These are phyloP conservation scores for Colletotrichum simmondsii DNA, from an alignment of 2,329 filamentous ascomycete species.

Conservation along the genomic window DNA sequence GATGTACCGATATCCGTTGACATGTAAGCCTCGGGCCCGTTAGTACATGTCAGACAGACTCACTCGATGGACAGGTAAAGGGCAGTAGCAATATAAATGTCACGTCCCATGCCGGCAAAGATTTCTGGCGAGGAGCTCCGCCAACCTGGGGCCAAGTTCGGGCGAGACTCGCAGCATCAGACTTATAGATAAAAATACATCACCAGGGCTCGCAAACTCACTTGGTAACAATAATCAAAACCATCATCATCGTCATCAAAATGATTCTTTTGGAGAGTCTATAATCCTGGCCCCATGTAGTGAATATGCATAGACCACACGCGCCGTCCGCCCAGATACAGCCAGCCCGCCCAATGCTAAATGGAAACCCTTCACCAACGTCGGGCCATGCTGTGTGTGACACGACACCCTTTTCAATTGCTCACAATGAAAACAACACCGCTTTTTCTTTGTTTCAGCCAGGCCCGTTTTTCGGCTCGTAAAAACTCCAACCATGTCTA, in stretches of 20 bases:
- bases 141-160: no score
- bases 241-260: background rate
- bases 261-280: constrained; percentile 24
- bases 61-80: constrained; percentile 40
- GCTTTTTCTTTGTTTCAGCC: background rate
- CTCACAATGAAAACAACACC: background rate
- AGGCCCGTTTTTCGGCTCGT: background rate
- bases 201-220: background rate
- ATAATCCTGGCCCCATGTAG: background rate
- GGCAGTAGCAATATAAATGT: constrained; percentile 36
- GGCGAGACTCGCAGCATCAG: no score
- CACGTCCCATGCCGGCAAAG: constrained; percentile 23
- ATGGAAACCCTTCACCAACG: background rate
- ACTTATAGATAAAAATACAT: no score
- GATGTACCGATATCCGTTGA: constrained; percentile 38
- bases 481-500: constrained; percentile 8
- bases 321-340: constrained; percentile 5
- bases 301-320: constrained; percentile 6
- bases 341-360: constrained; percentile 4
- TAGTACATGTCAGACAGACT: constrained; percentile 7
- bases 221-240: background rate
- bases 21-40: background rate
- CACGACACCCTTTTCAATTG: background rate
- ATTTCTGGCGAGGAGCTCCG: no score
- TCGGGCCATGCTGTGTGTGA: constrained; percentile 4